Evolutionary conservation across 352 stramenopile genomes (phyloP), one percentile per base, ranked within the genome.

Genomic region (Phytophthora pseudosyringae): DNA sequence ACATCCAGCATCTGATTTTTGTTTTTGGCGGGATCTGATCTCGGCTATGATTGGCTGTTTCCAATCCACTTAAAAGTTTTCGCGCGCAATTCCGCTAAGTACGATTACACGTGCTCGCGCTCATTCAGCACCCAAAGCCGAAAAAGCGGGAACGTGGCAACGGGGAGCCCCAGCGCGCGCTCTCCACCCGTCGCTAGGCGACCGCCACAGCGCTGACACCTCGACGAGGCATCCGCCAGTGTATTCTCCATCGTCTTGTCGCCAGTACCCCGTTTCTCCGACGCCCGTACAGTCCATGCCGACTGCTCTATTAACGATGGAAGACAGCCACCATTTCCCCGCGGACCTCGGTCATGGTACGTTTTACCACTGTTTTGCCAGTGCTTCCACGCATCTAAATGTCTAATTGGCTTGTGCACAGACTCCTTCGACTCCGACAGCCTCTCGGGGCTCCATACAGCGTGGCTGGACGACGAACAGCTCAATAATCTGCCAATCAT

Each of bases 401-500:
- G 11, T 55, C 9, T 43, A 41, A 53, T 5, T 54, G 8, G 57
- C 28, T 35, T 29, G 6, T 66, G 4, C 5, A 13, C 32, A 81
- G 73, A 78, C n/a, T 71, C 58, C 5, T 64, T 71, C 36, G 64
- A 66, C 18, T 57, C 60, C 3, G 58, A 72, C 28, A 72, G 58
- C 51, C 65, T 83, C 36, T 80, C 63, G 16, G 69, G 59, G 1
- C 59, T 78, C 15, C 54, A 76, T 46, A 67, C 72, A 40, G 63
- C 76, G 18, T 81, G 72, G 58, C 54, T 88, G 11, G 76, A 88
- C 40, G 78, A 91, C 47, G 78, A 83, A 57, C 65, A 85, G 36
- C 67, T 86, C 5, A 67, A 67, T 47, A 64, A 72, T 36, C 35
- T 82, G 25, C 57, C 75, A 5, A 63, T 70, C 1, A 44, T 69